phyloP scores from a whole-genome alignment of 208 protist genomes.

The Acanthamoeba healyi region DNA sequence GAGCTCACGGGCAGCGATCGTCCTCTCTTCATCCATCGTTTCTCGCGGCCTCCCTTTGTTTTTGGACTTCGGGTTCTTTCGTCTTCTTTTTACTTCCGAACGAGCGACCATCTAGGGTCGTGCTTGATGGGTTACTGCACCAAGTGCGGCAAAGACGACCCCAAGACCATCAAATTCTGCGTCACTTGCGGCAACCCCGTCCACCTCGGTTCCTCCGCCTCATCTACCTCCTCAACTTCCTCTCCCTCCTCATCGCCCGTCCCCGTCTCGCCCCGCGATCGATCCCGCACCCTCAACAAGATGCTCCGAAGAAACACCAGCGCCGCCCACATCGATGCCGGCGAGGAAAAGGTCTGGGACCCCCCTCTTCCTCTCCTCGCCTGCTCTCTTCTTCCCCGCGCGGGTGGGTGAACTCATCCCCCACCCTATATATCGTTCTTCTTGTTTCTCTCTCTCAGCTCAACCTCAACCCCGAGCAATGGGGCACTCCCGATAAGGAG shows the following conservation, averaged over 20 bases:
- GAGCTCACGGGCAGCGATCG: too few relatives aligned
- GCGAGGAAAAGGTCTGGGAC: conserved; percentile 26
- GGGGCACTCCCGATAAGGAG: conserved; percentile 25
- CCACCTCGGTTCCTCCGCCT: not conserved
- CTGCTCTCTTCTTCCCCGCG: not conserved
- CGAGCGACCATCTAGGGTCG: not conserved
- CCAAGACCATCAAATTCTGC: conserved; percentile 22
- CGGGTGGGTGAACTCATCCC: not conserved
- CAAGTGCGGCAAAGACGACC: conserved; percentile 33
- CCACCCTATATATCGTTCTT: not conserved
- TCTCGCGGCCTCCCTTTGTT: too few relatives aligned
- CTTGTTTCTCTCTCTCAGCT: too few relatives aligned
- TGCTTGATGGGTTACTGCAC: conserved; percentile 43
- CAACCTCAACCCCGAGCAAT: conserved; percentile 33
- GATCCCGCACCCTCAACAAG: conserved; percentile 16
- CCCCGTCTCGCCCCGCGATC: conserved; percentile 19
- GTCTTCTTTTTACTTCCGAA: not conserved
- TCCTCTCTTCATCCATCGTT: too few relatives aligned
- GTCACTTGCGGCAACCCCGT: conserved; percentile 16
- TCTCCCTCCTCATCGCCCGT: not conserved
- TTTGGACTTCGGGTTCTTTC: too few relatives aligned
- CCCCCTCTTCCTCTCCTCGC: not conserved
- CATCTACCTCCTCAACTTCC: not conserved
- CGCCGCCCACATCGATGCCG: conserved; percentile 21
- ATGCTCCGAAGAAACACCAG: conserved; percentile 42